Conservation (phyloP, 164 flowering plant species). For the Nelumbo lutea region DNA sequence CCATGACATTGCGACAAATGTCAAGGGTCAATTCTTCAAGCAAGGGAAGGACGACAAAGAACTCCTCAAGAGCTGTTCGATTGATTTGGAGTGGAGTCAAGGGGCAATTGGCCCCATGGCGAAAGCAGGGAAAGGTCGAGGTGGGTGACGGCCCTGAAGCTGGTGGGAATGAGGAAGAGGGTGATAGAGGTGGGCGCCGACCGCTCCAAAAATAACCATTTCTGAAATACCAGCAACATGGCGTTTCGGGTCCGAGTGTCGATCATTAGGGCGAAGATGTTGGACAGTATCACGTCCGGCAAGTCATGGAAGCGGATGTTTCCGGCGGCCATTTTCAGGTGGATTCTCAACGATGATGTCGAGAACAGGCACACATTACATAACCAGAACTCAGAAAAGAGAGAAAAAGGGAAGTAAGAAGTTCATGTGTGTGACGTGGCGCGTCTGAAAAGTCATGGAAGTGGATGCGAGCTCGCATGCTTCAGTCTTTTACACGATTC, state of each 20-base stretch:
- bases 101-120: conserved; percentile 52
- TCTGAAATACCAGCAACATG: conserved; percentile 54
- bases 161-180: conserved; percentile 51
- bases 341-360: not conserved
- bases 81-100: conserved; percentile 32
- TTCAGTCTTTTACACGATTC: too few relatives aligned
- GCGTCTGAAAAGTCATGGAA: too few relatives aligned
- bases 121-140: conserved; percentile 27
- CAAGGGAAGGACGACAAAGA: conserved; percentile 46
- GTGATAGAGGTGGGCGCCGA: conserved; percentile 56
- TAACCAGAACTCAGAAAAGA: not conserved
- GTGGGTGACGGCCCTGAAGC: conserved; percentile 47
- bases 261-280: conserved; percentile 38
- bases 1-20: too few relatives aligned
- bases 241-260: conserved; percentile 62
- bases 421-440: not conserved
- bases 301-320: conserved; percentile 21
- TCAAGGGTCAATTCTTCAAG: not conserved
- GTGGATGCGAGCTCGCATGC: too few relatives aligned
- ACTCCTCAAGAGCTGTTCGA: conserved; percentile 32
- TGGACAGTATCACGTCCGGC: conserved; percentile 43
- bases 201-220: conserved; percentile 57
- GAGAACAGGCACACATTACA: not conserved
- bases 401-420: not conserved
- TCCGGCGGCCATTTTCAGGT: not conserved